Evolutionary conservation across 2,329 filamentous ascomycete genomes (phyloP).

Genomic region (Endocalyx cinctus): DNA sequence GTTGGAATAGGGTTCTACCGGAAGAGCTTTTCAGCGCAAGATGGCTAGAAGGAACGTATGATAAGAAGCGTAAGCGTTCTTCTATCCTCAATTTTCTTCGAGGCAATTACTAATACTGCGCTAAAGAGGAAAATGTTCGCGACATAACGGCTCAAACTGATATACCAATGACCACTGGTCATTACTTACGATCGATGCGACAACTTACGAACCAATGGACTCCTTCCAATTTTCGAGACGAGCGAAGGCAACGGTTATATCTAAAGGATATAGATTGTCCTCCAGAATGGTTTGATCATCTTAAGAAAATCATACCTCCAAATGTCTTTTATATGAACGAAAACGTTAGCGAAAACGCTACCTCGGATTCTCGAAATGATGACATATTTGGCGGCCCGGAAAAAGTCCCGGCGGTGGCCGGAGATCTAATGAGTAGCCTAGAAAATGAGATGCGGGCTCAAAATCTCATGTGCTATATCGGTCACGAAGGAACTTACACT

Average conservation of each 20-base stretch:
- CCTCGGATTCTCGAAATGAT: conserved; percentile 28
- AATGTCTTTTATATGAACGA: conserved; percentile 90
- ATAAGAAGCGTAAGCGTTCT: conserved; percentile 64
- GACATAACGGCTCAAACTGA: conserved; percentile 70
- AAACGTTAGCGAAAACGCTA: conserved; percentile 44
- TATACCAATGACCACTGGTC: conserved; percentile 79
- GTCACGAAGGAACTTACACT: conserved; percentile 95
- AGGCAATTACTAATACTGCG: conserved; percentile 15
- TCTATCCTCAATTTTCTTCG: neutral
- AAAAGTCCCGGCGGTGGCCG: conserved; percentile 64
- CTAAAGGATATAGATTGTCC: conserved; percentile 97
- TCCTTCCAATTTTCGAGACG: conserved; percentile 69
- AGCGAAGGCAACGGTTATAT: conserved; percentile 80
- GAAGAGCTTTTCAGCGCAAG: conserved; percentile 70
- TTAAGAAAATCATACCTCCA: conserved; percentile 73
- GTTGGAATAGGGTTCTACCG: conserved; percentile 74
- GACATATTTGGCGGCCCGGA: conserved; percentile 45
- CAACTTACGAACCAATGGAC: conserved; percentile 80
- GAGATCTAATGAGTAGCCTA: conserved; percentile 92
- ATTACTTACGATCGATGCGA: conserved; percentile 86
- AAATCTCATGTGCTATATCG: conserved; percentile 98
- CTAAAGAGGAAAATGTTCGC: conserved; percentile 73
- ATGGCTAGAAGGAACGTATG: conserved; percentile 76
- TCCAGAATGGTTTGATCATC: conserved; percentile 73
- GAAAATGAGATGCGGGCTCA: conserved; percentile 84